phyloP scores from a whole-genome alignment of 2,329 filamentous ascomycete species.

The Pseudocercospora crystallina region DNA sequence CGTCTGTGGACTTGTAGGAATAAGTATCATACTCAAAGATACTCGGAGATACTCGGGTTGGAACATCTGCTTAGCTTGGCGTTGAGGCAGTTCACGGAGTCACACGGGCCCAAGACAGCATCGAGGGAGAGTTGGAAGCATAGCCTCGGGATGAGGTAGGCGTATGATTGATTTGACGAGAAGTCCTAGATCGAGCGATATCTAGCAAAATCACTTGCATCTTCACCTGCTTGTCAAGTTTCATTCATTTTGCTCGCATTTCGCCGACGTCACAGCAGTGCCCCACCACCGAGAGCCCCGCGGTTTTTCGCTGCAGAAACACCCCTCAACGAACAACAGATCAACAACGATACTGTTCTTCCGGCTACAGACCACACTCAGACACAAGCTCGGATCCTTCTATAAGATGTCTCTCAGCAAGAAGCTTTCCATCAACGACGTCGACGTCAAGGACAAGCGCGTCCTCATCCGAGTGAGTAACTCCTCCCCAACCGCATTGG shows the following conservation, averaged over 20 bases:
- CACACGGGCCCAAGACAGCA: not conserved
- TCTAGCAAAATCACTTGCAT: no score
- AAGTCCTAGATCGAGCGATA: no score
- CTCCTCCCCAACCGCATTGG: not conserved
- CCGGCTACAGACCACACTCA: constrained; percentile 2
- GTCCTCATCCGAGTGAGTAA: constrained; percentile 81
- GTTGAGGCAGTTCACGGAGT: not conserved
- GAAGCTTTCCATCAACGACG: constrained; percentile 95
- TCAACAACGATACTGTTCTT: constrained; percentile 2
- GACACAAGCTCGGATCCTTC: not conserved
- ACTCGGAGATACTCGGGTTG: constrained; percentile 11
- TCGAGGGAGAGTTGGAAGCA: constrained; percentile 8
- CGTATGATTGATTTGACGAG: not conserved
- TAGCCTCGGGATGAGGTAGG: constrained; percentile 13
- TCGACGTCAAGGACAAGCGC: constrained; percentile 97
- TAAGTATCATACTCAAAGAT: not conserved
- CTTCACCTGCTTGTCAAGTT: no score
- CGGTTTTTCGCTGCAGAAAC: not conserved
- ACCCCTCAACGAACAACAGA: not conserved
- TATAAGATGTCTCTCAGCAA: constrained; percentile 89
- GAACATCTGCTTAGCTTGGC: constrained; percentile 11
- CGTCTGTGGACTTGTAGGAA: constrained; percentile 4
- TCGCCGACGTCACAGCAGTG: no score
- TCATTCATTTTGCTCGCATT: no score
- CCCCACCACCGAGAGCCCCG: not conserved